Evolutionary conservation across 2,329 filamentous ascomycete species (phyloP).

Genomic region (Boeremia lycopersici): DNA sequence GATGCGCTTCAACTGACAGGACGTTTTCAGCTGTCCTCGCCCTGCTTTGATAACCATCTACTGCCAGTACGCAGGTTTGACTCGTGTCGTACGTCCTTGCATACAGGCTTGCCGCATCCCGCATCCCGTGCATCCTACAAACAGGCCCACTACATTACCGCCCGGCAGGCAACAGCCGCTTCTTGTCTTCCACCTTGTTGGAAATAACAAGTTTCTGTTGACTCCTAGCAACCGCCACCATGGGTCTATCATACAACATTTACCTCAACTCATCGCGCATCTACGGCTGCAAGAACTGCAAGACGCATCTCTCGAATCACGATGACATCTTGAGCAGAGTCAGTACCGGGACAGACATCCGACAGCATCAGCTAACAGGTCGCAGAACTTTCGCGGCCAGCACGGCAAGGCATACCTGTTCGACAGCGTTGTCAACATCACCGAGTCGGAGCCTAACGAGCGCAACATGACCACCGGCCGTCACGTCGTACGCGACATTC

Average conservation of each 20-base stretch:
- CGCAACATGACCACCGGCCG: slow-evolving; percentile 97
- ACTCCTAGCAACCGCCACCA: slow-evolving; percentile 45
- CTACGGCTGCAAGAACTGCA: slow-evolving; percentile 91
- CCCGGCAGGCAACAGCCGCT: neutral
- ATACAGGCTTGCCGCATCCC: slow-evolving; percentile 3
- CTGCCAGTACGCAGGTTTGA: neutral
- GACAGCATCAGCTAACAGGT: slow-evolving; percentile 10
- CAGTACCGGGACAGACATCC: slow-evolving; percentile 41
- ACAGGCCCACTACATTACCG: slow-evolving; percentile 6
- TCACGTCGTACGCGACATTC: slow-evolving; percentile 92
- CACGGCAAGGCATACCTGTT: slow-evolving; percentile 98
- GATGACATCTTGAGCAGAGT: slow-evolving; percentile 96
- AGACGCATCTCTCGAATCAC: slow-evolving; percentile 92
- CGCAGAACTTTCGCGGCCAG: slow-evolving; percentile 94
- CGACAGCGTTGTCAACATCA: slow-evolving; percentile 90
- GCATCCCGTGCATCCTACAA: neutral
- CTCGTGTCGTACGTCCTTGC: slow-evolving; percentile 1
- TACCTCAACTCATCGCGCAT: slow-evolving; percentile 87
- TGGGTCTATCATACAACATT: slow-evolving; percentile 91
- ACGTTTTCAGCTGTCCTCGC: neutral
- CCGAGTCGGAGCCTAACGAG: slow-evolving; percentile 81
- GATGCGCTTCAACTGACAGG: neutral
- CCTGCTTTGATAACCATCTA: neutral
- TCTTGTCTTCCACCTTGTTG: neutral
- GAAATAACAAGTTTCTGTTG: neutral